Base-by-base conservation (phyloP, 768 basidiomycete genomes). In the Collybia sp. region DNA sequence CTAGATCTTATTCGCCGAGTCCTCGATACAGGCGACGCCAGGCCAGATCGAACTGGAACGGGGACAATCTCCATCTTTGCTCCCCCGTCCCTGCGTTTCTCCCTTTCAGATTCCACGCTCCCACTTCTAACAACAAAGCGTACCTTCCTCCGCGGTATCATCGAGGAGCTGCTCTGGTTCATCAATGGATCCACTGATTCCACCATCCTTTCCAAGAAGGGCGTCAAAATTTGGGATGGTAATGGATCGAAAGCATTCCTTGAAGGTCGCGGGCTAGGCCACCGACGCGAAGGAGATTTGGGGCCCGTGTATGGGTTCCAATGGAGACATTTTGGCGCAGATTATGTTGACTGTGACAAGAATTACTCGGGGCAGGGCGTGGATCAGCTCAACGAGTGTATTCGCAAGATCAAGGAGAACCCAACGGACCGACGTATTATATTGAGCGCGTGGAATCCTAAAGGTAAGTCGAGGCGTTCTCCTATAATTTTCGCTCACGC, bases 281-380 rank as follows among this genome's bases (percentile, higher is more conserved):
- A 94, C 60, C 72, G 93, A 25, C 70, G 88, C 5, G 88, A 91
- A 60, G 95, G 95, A 4, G 96, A 99, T 61, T 67, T 99, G 3
- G 96, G 96, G 0, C 95, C 95, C 0, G 92, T 99, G 0, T 99
- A 99, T 60, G 94, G 94, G 0, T 96, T 96, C 59, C 93, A 94
- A 57, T 97, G 93, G 93, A 75, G 93, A 45, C 91, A 94, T 63
- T 96, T 94, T 65, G 94, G 93, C 1, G 92, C 93, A 3, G 67
- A 79, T 48, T 95, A 95, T 53, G 67, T 62, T 1, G 80, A 87
- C 53, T 85, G 83, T 53, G 87, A 89, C 20, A 64, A 70, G 16
- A 81, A 87, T 55, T 96, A 96, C 58, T 66, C 73, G 0, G 88
- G 88, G 1, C 68, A 93, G 56, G 91, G 94, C 18, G 92, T 93